Percentiles rank a stretch among this genome's conserved stretches.
These are phyloP conservation scores for Prunus kanzakura DNA, from an alignment of 306 rosid genomes.

Conservation along the genomic window DNA sequence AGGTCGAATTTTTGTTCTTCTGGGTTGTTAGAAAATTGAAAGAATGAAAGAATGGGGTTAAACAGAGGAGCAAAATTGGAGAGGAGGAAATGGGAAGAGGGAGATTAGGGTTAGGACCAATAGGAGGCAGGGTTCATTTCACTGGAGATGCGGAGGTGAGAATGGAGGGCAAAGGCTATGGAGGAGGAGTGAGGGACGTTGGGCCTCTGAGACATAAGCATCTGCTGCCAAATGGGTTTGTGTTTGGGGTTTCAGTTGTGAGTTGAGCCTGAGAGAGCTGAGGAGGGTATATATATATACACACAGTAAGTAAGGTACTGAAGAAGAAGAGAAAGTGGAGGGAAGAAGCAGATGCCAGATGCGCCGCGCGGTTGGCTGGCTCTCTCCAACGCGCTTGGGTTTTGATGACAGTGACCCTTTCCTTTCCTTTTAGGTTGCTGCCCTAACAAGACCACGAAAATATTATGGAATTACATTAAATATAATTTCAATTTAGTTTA, in stretches of 20 bases:
- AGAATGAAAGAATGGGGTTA: neutral
- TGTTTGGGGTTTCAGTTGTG: neutral
- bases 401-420: neutral
- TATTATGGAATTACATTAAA: too few relatives aligned
- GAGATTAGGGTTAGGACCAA: constrained; percentile 15
- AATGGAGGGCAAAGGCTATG: constrained; percentile 39
- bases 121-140: constrained; percentile 22
- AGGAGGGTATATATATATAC: neutral
- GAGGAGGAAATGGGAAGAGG: neutral
- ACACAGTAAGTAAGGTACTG: neutral
- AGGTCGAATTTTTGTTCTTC: neutral
- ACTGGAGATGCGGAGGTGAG: constrained; percentile 33
- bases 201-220: constrained; percentile 48
- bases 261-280: neutral
- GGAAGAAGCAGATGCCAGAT: neutral
- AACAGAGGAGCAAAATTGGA: neutral
- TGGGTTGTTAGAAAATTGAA: neutral
- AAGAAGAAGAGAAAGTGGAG: neutral
- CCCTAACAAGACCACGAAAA: too few relatives aligned
- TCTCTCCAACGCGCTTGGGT: constrained; percentile 7
- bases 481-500: too few relatives aligned
- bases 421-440: neutral
- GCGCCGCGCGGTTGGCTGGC: neutral
- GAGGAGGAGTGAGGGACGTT: constrained; percentile 47
- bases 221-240: neutral